Evolutionary conservation across 495 filamentous ascomycete species (phyloP), one percentile per base, ranked within the genome.

Genomic region (Xylaria longipes): DNA sequence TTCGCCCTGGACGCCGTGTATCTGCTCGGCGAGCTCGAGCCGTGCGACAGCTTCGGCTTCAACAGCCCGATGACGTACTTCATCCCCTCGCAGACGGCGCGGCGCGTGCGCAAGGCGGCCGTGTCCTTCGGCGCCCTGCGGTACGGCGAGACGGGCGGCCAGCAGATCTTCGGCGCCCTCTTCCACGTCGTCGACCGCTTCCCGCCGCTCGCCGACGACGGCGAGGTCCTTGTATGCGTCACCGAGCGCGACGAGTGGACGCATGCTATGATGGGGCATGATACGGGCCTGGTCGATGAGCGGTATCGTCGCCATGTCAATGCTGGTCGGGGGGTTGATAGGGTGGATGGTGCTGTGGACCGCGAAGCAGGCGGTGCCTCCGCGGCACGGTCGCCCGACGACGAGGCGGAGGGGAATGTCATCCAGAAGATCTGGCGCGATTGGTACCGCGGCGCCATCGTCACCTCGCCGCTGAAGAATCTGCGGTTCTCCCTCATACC

Each of bases 151-250:
- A 56, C 72, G 12, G 77, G 73, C 20, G 56, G 72, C 0, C 80
- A 83, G 62, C 77, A 79, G 31, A 78, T 84, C 48, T 83, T 83
- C 71, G 80, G 78, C 14, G 75, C 75, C 22, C 72, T 84, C 39
- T 84, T 83, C 62, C 81, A 83, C 63, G 72, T 82, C 60, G 75
- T 82, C 45, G 82, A 84, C 60, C 75, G 81, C 54, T 84, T 83
- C 41, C 62, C 76, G 11, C 31, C 65, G 11, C 6, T 9, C 1
- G 9, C 46, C n/a, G 71, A 43, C 14, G 71, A 56, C 11, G 72
- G 64, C 29, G 63, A 74, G 52, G 73, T 84, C 15, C 45, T 82
- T 39, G 73, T 83, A 17, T 80, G 79, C 11, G 80, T 75, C 9
- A 78, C 75, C 68, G 61, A 70, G 14, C 39, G 66, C 33, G 82